A percentile compares a stretch with the other conserved stretches of the same genome.
These are phyloP conservation scores for Neurospora cerealis DNA, from an alignment of 495 filamentous ascomycete species.

Conservation along the genomic window DNA sequence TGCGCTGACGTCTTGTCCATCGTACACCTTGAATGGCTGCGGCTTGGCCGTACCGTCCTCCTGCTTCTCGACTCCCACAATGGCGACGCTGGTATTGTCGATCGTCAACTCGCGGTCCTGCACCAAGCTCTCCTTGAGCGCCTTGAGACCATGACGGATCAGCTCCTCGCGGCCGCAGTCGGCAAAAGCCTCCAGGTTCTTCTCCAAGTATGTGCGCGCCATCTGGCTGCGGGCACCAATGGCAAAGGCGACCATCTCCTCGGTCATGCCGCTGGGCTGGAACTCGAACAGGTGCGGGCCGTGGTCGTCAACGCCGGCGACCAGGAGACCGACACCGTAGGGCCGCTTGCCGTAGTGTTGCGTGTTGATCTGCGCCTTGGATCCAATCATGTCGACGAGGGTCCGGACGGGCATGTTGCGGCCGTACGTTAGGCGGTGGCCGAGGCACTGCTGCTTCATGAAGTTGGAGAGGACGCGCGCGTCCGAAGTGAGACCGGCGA, in stretches of 20 bases:
- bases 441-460: slow-evolving; percentile 98
- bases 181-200: slow-evolving; percentile 74
- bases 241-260: slow-evolving; percentile 91
- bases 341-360: slow-evolving; percentile 95
- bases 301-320: slow-evolving; percentile 86
- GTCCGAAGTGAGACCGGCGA: slow-evolving; percentile 94
- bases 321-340: slow-evolving; percentile 89
- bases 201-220: slow-evolving; percentile 92
- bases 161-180: slow-evolving; percentile 69
- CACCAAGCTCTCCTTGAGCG: slow-evolving; percentile 87
- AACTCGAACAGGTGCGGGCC: slow-evolving; percentile 97
- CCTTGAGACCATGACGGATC: slow-evolving; percentile 78
- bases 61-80: slow-evolving; percentile 51
- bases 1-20: slow-evolving; percentile 76
- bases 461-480: slow-evolving; percentile 99
- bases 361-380: slow-evolving; percentile 95
- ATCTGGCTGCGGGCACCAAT: slow-evolving; percentile 95
- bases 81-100: slow-evolving; percentile 87
- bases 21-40: slow-evolving; percentile 85
- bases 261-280: slow-evolving; percentile 88
- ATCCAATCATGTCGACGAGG: slow-evolving; percentile 81
- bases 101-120: slow-evolving; percentile 97
- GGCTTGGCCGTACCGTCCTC: slow-evolving; percentile 42
- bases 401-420: slow-evolving; percentile 81
- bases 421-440: slow-evolving; percentile 89